Base-by-base conservation (phyloP, 192 early-diverging fungal species). In the Backusella parvicylindrica region DNA sequence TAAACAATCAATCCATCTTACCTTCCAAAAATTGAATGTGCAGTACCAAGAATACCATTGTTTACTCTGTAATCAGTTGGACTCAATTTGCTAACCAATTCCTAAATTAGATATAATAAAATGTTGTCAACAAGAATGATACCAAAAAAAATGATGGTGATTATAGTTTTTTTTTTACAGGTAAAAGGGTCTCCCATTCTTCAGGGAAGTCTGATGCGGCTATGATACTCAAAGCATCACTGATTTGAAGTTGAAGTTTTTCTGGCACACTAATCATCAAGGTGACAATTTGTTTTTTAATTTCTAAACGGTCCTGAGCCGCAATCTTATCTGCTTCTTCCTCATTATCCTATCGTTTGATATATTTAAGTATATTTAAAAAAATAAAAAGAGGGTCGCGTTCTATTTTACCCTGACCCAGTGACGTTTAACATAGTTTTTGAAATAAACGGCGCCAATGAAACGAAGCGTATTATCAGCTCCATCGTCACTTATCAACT, bases 1-100 rank as follows among this genome's bases (percentile, higher is more conserved):
- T 71, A 32, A 71, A 18, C 30, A 28, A 11, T 33, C 28, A 60
- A 32, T 47, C 0, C 9, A 26, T 53, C 47, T 49, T 79, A 92
- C 87, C 91, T 89, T 78, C 92, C 93, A 83, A 99, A 98, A 73
- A 98, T 96, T 2, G 95, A 95, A 80, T 98, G 98, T 2, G 95
- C 95, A 3, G 97, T 96, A 75, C 96, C 93, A 77, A 99, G 85
- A 23, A 99, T 88, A 64, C 94, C 95, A 70, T 95, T 92, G 83
- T 99, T 99, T 64, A 89, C 89, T 56, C 88, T 86, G 83, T 88
- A 94, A 79, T 97, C 94, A 5, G 86, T 86, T 1, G 88, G 81
- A 70, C 86, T 94, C 33, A 99, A 84, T 75, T 92, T 91, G 38
- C 84, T 81, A 15, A 95, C 89, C 67, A 99, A 81, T 75, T 91